Base-by-base conservation (phyloP, 2,329 filamentous ascomycete species). In the Hirsutella minnesotensis region DNA sequence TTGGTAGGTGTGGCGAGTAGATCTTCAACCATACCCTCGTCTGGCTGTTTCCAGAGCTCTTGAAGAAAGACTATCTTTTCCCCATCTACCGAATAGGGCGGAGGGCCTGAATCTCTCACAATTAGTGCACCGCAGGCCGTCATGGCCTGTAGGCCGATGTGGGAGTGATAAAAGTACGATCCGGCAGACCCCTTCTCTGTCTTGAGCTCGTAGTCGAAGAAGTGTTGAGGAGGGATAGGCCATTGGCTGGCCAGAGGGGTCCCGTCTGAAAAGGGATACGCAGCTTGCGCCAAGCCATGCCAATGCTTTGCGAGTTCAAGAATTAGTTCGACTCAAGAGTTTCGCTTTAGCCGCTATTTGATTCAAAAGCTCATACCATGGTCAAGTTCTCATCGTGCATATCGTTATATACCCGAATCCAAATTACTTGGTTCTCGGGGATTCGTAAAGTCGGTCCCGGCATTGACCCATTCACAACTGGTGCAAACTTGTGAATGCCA, bases 111-210 rank as follows among this genome's bases (percentile, higher is more conserved):
- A 39, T 75, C 70, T 45, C 74, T 68, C 16, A 84, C 69, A 37
- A 81, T 73, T 27, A 84, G 51, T 0, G 72, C 60, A 0, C 38
- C 24, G 2, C 24, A 19, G 2, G 18, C 38, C 16, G 38, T 40
- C 8, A 15, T 12, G 16, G 46, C 72, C 52, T 83, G 78, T 45
- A 82, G 74, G 0, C 69, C 77, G 15, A 83, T 66, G 47, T 83
- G 80, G 0, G 78, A 81, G 53, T 83, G 79, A 51, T 83, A 83
- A 53, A 79, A 82, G 53, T 81, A 83, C 0, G 77, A 77, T 5
- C 79, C 80, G 0, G 75, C 70, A 43, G 76, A 69, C 5, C 69
- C 71, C 2, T 55, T 36, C 3, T 70, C 57, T 0, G 75, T 69
- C 15, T 66, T 66, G 3, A 83, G 59, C 51, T 83, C 77, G 53